These are phyloP conservation scores for Clarireedia sp. DNA, from an alignment of 2,329 filamentous ascomycete species.

Conservation along the genomic window DNA sequence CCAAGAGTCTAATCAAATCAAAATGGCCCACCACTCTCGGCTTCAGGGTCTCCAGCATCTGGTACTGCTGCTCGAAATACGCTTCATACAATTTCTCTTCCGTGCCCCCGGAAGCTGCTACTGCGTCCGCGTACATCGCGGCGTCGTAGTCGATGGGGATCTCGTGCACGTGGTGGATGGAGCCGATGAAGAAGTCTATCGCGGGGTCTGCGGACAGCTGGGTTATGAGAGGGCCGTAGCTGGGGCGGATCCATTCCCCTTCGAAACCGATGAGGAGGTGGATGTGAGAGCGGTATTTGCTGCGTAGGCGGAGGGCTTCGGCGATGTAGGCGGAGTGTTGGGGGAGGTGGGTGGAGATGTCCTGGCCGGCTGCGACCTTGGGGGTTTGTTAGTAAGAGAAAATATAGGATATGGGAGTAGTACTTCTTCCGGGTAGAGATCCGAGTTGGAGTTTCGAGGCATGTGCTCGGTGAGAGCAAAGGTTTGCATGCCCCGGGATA, in stretches of 20 bases:
- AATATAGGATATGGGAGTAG: background rate
- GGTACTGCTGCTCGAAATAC: conserved; percentile 82
- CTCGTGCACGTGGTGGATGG: conserved; percentile 79
- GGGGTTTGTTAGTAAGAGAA: conserved; percentile 18
- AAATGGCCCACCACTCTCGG: conserved; percentile 88
- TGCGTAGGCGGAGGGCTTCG: conserved; percentile 67
- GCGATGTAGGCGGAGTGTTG: conserved; percentile 64
- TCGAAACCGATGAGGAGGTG: conserved; percentile 85
- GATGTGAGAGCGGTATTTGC: conserved; percentile 62
- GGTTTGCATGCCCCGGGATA: conserved; percentile 68
- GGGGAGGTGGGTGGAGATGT: conserved; percentile 40
- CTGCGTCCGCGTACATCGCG: conserved; percentile 47
- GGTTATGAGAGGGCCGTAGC: conserved; percentile 49
- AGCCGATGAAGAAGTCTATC: conserved; percentile 88
- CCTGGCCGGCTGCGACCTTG: conserved; percentile 39
- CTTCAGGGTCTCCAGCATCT: conserved; percentile 65
- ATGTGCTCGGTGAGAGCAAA: conserved; percentile 95
- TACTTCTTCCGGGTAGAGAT: conserved; percentile 91
- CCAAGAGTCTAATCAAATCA: conserved; percentile 68
- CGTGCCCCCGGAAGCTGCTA: conserved; percentile 39
- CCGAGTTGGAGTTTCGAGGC: conserved; percentile 62
- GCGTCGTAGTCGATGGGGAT: conserved; percentile 84
- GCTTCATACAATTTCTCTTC: conserved; percentile 70
- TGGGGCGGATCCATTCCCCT: conserved; percentile 79
- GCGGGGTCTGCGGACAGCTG: conserved; percentile 49